These are phyloP conservation scores for Daldinia bambusicola DNA, from an alignment of 495 filamentous ascomycete species.

Conservation along the genomic window DNA sequence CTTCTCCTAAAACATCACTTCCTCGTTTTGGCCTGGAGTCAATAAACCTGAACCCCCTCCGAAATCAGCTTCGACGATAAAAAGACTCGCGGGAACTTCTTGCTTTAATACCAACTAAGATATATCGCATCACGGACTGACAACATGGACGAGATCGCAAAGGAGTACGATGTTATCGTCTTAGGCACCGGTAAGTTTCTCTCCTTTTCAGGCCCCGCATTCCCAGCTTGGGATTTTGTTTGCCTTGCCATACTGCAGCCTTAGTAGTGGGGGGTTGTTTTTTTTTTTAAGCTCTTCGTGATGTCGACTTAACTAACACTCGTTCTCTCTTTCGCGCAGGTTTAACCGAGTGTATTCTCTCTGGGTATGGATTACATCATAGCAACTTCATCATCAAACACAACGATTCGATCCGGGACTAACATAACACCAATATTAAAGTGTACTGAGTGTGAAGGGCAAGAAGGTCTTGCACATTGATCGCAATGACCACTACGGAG, in stretches of 20 bases:
- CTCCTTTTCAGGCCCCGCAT: conserved; percentile 48
- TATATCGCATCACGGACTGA: conserved; percentile 20
- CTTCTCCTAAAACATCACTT: conserved; percentile 27
- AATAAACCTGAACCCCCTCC: conserved; percentile 16
- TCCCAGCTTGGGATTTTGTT: conserved; percentile 38
- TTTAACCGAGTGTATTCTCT: conserved; percentile 97
- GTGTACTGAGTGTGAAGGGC: conserved; percentile 97
- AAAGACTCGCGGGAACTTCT: background rate
- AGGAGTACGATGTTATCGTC: conserved; percentile 97
- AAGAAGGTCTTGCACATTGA: conserved; percentile 99
- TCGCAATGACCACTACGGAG: conserved; percentile 98
- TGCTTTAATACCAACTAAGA: conserved; percentile 6
- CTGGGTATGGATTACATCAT: conserved; percentile 71
- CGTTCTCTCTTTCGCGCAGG: conserved; percentile 61
- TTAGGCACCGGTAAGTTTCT: conserved; percentile 84
- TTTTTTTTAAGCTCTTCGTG: conserved; percentile 14
- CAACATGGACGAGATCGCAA: conserved; percentile 93
- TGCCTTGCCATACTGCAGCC: conserved; percentile 5
- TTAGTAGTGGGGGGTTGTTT: conserved; percentile 24
- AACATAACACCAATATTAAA: conserved; percentile 46
- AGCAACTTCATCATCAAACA: background rate
- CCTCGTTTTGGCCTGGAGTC: conserved; percentile 45
- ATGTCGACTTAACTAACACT: conserved; percentile 15
- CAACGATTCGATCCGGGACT: conserved; percentile 13
- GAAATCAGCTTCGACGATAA: conserved; percentile 7